Evolutionary conservation across 768 basidiomycete species (phyloP).

Genomic region (Boletus barrowsii): DNA sequence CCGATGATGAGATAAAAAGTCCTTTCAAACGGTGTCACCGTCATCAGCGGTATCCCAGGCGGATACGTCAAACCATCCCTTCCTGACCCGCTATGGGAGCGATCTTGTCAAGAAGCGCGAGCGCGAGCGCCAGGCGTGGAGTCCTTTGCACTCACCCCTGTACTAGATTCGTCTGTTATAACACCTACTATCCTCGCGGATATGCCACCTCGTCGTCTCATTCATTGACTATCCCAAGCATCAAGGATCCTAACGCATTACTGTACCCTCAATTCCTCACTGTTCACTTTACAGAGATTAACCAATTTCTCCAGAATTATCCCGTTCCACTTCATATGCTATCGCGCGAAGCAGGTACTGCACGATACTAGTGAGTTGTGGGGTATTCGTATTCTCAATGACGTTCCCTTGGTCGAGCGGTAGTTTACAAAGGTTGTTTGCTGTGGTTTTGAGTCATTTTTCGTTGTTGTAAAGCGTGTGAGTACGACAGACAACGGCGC

Average conservation of each 20-base stretch:
- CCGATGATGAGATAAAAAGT: slow-evolving; percentile 80
- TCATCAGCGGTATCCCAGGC: slow-evolving; percentile 63
- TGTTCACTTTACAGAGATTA: slow-evolving; percentile 7
- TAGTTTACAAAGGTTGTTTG: no score
- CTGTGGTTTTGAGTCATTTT: no score
- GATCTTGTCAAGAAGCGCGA: no score
- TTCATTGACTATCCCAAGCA: slow-evolving; percentile 24
- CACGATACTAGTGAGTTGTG: no score
- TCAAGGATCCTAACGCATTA: slow-evolving; percentile 30
- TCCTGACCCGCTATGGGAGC: slow-evolving; percentile 40
- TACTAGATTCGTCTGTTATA: no score
- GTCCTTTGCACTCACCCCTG: no score
- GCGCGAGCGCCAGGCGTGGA: no score
- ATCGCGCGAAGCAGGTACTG: no score
- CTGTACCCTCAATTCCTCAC: slow-evolving; percentile 10
- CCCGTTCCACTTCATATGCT: slow-evolving; percentile 42
- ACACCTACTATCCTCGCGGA: slow-evolving; percentile 31
- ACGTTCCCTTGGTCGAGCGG: no score
- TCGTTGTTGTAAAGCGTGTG: no score
- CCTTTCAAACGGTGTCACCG: slow-evolving; percentile 74
- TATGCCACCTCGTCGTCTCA: slow-evolving; percentile 16
- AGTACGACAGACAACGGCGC: no score
- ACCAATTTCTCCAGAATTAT: slow-evolving; percentile 1
- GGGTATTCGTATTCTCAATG: no score
- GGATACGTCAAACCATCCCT: slow-evolving; percentile 36